Conservation (phyloP, 2,329 filamentous ascomycete genomes). For the Geoglossum cookeanum region DNA sequence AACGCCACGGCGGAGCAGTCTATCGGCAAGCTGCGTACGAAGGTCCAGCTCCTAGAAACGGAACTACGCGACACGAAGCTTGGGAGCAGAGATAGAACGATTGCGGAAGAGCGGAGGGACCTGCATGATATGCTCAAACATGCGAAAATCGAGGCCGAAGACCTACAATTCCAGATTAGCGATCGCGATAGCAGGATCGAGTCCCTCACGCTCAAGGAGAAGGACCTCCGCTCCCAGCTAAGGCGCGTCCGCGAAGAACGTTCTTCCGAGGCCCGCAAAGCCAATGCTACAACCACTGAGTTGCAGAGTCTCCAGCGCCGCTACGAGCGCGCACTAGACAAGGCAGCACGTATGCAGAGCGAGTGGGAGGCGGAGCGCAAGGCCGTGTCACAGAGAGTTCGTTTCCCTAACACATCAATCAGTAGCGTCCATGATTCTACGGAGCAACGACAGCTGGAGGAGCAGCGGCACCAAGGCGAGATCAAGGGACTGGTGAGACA, state of each 20-base stretch:
- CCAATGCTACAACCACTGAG: not conserved
- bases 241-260: slow-evolving; percentile 36
- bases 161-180: slow-evolving; percentile 52
- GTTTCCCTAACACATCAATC: slow-evolving; percentile 21
- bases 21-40: slow-evolving; percentile 12
- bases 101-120: slow-evolving; percentile 36
- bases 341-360: slow-evolving; percentile 19
- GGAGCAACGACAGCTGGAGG: slow-evolving; percentile 22
- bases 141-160: slow-evolving; percentile 43
- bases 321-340: slow-evolving; percentile 40
- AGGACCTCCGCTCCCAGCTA: slow-evolving; percentile 44
- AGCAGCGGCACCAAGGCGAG: slow-evolving; percentile 54
- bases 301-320: slow-evolving; percentile 22
- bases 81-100: slow-evolving; percentile 21
- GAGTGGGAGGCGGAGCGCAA: slow-evolving; percentile 25
- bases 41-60: slow-evolving; percentile 19
- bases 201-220: slow-evolving; percentile 34
- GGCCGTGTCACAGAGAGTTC: slow-evolving; percentile 21
- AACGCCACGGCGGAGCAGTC: slow-evolving; percentile 8
- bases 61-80: slow-evolving; percentile 36
- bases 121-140: slow-evolving; percentile 41
- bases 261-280: slow-evolving; percentile 7
- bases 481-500: slow-evolving; percentile 70
- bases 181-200: slow-evolving; percentile 49
- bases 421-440: slow-evolving; percentile 14